These are phyloP conservation scores for Thelonectria discophora DNA, from an alignment of 2,329 filamentous ascomycete genomes.

Conservation along the genomic window DNA sequence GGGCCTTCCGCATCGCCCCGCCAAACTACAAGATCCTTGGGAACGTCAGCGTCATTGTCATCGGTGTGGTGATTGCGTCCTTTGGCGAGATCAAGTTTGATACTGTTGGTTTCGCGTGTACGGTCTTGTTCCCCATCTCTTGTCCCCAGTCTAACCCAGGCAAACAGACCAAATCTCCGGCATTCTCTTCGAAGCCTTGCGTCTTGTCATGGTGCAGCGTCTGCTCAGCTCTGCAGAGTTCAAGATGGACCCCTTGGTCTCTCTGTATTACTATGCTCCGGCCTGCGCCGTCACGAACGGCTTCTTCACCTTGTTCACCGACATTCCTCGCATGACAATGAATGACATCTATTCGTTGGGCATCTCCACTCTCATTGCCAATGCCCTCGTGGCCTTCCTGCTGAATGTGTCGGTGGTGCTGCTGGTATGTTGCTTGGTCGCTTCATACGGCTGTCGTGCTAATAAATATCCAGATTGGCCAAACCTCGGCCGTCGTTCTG, in stretches of 20 bases:
- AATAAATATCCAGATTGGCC: conserved; percentile 14
- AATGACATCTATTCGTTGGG: conserved; percentile 14
- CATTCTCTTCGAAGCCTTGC: conserved; percentile 23
- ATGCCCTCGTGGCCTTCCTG: conserved; percentile 20
- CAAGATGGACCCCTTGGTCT: conserved; percentile 25
- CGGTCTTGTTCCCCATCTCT: neutral
- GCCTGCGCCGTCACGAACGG: conserved; percentile 18
- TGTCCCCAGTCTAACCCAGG: neutral
- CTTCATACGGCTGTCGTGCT: neutral
- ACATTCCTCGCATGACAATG: conserved; percentile 16
- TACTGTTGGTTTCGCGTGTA: conserved; percentile 18
- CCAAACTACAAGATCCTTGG: conserved; percentile 16
- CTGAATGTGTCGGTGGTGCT: conserved; percentile 27
- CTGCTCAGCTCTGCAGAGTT: conserved; percentile 23
- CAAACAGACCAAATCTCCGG: conserved; percentile 17
- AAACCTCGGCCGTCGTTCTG: conserved; percentile 21
- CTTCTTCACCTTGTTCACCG: conserved; percentile 18
- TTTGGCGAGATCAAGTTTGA: conserved; percentile 26
- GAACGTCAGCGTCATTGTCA: conserved; percentile 15
- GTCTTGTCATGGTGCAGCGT: conserved; percentile 23
- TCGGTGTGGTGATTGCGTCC: conserved; percentile 22
- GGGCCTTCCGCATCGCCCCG: conserved; percentile 21
- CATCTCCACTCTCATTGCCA: conserved; percentile 15
- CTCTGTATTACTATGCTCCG: conserved; percentile 23
- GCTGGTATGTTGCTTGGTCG: neutral